Evolutionary conservation across 2,329 filamentous ascomycete species (phyloP).

Genomic region (Xylariaceae sp.): DNA sequence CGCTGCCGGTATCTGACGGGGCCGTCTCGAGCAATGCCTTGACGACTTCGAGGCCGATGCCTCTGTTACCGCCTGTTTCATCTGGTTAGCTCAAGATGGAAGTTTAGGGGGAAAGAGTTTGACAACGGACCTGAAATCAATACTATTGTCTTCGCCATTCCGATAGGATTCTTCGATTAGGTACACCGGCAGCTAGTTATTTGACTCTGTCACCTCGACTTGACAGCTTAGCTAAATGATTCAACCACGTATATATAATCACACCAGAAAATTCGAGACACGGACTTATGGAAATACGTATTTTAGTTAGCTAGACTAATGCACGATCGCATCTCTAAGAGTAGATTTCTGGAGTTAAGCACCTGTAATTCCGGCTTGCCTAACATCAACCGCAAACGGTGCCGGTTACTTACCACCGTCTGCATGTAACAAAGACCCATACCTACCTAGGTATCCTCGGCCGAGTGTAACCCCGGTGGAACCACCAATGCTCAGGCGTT

Average conservation of each 20-base stretch:
- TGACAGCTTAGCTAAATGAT: no score
- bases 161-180: background rate
- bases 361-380: no score
- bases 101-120: background rate
- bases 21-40: conserved; percentile 26
- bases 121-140: conserved; percentile 27
- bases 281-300: background rate
- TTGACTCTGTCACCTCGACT: background rate
- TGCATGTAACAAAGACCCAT: no score
- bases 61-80: conserved; percentile 30
- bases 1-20: background rate
- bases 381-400: no score
- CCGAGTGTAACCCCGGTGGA: no score
- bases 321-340: no score
- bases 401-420: no score
- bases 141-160: conserved; percentile 29
- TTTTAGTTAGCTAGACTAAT: no score
- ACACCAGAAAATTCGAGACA: no score
- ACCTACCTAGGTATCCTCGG: no score
- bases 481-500: no score
- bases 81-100: background rate
- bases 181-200: background rate
- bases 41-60: conserved; percentile 33
- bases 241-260: background rate
- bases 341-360: no score